A percentile compares a stretch with the other conserved stretches of the same genome.
These are phyloP conservation scores for Nitzschia sp. DNA, from an alignment of 108 stramenopile genomes.

Conservation along the genomic window DNA sequence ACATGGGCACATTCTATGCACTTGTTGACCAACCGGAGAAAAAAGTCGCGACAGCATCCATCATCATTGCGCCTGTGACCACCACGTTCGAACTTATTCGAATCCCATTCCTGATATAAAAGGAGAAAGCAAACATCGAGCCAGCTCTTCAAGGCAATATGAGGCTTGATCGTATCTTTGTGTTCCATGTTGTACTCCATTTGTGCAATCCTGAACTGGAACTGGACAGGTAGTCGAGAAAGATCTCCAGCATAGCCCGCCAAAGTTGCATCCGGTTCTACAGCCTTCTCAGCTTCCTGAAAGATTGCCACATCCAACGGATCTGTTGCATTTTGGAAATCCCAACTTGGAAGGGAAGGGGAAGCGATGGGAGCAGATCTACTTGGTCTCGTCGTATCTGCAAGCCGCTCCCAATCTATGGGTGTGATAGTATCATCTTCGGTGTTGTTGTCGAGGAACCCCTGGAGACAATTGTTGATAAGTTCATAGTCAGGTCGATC, in stretches of 20 bases:
- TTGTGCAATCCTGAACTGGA: slow-evolving; percentile 73
- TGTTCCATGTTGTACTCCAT: slow-evolving; percentile 71
- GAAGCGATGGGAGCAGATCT: slow-evolving; percentile 27
- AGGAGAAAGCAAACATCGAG: slow-evolving; percentile 57
- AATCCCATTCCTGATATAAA: slow-evolving; percentile 69
- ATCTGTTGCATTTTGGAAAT: slow-evolving; percentile 45
- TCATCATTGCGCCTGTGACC: slow-evolving; percentile 69
- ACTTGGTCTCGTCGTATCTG: not conserved
- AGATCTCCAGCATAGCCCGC: slow-evolving; percentile 56
- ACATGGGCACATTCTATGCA: slow-evolving; percentile 63
- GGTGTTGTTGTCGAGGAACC: slow-evolving; percentile 47
- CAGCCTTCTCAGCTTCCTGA: slow-evolving; percentile 28
- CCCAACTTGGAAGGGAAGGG: slow-evolving; percentile 23
- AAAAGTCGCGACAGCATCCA: slow-evolving; percentile 69
- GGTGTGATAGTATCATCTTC: not conserved
- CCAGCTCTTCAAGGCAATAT: slow-evolving; percentile 77
- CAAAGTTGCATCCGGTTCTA: slow-evolving; percentile 4
- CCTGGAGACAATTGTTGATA: slow-evolving; percentile 58
- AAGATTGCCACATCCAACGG: slow-evolving; percentile 41
- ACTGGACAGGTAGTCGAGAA: slow-evolving; percentile 61
- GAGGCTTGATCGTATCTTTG: slow-evolving; percentile 47
- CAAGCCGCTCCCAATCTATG: slow-evolving; percentile 29
- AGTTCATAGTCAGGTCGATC: slow-evolving; percentile 80
- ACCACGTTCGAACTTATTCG: slow-evolving; percentile 64
- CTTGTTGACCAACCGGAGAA: slow-evolving; percentile 54